A percentile compares a stretch with the other conserved stretches of the same genome.
phyloP scores from a whole-genome alignment of 768 basidiomycete species.

The Nidularia pulvinata region DNA sequence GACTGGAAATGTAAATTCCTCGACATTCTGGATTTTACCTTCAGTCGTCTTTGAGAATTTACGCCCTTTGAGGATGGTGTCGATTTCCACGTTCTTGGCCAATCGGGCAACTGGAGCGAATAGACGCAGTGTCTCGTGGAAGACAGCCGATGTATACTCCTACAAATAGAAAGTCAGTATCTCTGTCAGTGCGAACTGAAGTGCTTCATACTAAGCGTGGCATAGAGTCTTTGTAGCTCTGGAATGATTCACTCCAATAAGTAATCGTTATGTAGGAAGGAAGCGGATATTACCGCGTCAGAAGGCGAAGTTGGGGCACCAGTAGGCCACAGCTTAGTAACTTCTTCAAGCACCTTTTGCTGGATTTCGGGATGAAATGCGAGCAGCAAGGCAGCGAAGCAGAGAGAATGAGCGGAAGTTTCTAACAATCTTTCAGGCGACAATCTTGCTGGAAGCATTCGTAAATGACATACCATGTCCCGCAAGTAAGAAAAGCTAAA shows the following conservation, averaged over 20 bases:
- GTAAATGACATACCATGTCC: constrained; percentile 36
- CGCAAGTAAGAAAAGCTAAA: constrained; percentile 44
- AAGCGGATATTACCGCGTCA: constrained; percentile 17
- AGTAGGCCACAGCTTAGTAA: constrained; percentile 34
- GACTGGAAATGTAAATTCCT: constrained; percentile 29
- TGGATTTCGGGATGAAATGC: constrained; percentile 53
- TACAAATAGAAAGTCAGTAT: constrained; percentile 9
- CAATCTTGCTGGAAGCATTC: neutral
- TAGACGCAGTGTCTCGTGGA: constrained; percentile 45
- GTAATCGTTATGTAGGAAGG: neutral
- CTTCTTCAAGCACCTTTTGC: constrained; percentile 40
- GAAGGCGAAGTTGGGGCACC: constrained; percentile 19
- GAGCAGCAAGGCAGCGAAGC: constrained; percentile 38
- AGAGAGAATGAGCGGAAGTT: constrained; percentile 43
- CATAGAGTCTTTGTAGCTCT: constrained; percentile 39
- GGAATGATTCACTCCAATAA: neutral
- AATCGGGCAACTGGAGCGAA: constrained; percentile 36
- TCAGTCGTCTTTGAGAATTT: constrained; percentile 22
- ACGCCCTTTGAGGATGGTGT: constrained; percentile 29
- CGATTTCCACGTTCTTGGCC: constrained; percentile 25
- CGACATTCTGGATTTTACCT: constrained; percentile 20
- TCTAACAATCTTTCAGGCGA: constrained; percentile 20
- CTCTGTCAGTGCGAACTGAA: neutral
- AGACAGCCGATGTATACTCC: constrained; percentile 40
- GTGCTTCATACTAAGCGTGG: constrained; percentile 26